Percentiles rank a stretch among this genome's conserved stretches.
Evolutionary conservation across 1,284 basidiomycete species (phyloP).

Genomic region (Apiotrichum akiyoshidainum): DNA sequence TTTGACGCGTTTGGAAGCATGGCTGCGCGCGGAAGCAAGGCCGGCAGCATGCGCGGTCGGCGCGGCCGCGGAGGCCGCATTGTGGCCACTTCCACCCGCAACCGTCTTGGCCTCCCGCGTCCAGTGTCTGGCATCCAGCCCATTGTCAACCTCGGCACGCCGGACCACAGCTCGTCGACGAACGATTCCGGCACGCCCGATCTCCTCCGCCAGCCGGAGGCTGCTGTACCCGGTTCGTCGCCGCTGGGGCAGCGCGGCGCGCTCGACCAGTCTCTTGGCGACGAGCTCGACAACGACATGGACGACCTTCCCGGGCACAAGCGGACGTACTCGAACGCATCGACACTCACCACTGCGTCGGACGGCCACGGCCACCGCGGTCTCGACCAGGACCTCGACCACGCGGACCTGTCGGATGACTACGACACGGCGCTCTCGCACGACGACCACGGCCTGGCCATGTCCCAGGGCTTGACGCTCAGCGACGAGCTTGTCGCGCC

Average conservation of each 20-base stretch:
- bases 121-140: slow-evolving; percentile 22
- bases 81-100: slow-evolving; percentile 36
- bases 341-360: not conserved
- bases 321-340: slow-evolving; percentile 2
- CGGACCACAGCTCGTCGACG: slow-evolving; percentile 43
- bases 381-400: not conserved
- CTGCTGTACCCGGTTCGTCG: slow-evolving; percentile 17
- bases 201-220: slow-evolving; percentile 36
- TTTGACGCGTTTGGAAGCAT: slow-evolving; percentile 7
- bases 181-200: slow-evolving; percentile 44
- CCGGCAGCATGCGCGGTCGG: slow-evolving; percentile 38
- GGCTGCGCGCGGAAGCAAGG: slow-evolving; percentile 21
- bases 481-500: slow-evolving; percentile 39
- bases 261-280: slow-evolving; percentile 20
- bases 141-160: slow-evolving; percentile 8
- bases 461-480: slow-evolving; percentile 26
- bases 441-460: slow-evolving; percentile 5
- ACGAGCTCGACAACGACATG: slow-evolving; percentile 14
- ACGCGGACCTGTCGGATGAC: not conserved
- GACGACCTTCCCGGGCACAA: slow-evolving; percentile 1
- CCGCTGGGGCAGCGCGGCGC: not conserved
- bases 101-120: slow-evolving; percentile 39
- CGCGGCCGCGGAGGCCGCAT: slow-evolving; percentile 38
- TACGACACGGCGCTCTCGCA: slow-evolving; percentile 7
- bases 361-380: not conserved